Percentiles rank a stretch among this genome's conserved stretches.
Conservation (phyloP, 805 yeast genomes). For the Barnettozyma salicaria region DNA sequence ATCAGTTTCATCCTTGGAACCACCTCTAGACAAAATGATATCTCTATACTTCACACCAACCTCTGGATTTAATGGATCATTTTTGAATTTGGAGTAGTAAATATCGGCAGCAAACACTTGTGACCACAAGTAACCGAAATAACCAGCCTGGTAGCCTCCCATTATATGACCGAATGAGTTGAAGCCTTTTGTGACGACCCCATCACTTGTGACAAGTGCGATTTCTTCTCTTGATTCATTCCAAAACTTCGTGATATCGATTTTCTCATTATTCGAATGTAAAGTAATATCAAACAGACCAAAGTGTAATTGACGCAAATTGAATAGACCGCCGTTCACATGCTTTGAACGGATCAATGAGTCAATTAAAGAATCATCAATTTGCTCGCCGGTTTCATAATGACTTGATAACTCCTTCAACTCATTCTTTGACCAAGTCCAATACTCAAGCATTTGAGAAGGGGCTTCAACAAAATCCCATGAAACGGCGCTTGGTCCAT, state of each 20-base stretch:
- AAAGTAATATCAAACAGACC: constrained; percentile 72
- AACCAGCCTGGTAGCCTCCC: constrained; percentile 80
- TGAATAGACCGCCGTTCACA: constrained; percentile 68
- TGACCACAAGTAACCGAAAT: constrained; percentile 84
- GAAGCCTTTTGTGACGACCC: constrained; percentile 54
- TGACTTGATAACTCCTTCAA: constrained; percentile 58
- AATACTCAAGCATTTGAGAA: constrained; percentile 81
- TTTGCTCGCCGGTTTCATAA: constrained; percentile 49
- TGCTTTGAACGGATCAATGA: constrained; percentile 60
- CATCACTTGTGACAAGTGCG: constrained; percentile 51
- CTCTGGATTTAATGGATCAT: constrained; percentile 56
- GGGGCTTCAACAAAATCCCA: constrained; percentile 92
- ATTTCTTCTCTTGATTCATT: constrained; percentile 59
- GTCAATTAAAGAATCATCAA: constrained; percentile 51
- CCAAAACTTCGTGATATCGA: constrained; percentile 56
- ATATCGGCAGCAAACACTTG: constrained; percentile 83
- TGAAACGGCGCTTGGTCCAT: constrained; percentile 66
- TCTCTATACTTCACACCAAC: constrained; percentile 68
- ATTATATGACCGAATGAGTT: constrained; percentile 74
- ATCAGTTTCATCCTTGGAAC: constrained; percentile 63
- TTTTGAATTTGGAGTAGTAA: constrained; percentile 61
- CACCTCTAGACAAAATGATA: constrained; percentile 63
- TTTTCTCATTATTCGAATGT: constrained; percentile 42
- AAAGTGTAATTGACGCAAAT: constrained; percentile 72
- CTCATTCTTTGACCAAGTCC: constrained; percentile 74